phyloP scores from a whole-genome alignment of 768 basidiomycete genomes.

The Auricularia auricula-judae region DNA sequence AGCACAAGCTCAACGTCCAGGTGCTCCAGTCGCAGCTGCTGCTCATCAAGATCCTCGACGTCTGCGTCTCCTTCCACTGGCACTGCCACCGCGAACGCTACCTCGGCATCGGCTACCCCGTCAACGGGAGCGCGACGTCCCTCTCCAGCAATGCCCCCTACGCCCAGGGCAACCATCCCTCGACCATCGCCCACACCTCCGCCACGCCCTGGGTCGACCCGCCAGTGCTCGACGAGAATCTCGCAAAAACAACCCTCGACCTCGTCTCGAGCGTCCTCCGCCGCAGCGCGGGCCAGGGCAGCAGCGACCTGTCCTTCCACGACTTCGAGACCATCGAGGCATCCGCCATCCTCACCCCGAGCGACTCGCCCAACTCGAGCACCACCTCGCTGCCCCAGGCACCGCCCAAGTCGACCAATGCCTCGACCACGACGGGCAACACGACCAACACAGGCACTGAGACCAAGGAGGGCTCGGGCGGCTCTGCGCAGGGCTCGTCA shows the following conservation, averaged over 20 bases:
- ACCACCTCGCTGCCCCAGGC: neutral
- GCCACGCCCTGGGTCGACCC: conserved; percentile 46
- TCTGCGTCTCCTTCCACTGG: conserved; percentile 74
- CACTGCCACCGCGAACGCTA: conserved; percentile 30
- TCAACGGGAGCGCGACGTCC: neutral
- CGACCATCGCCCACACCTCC: neutral
- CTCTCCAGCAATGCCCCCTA: conserved; percentile 25
- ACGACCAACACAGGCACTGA: no score
- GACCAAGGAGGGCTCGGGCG: neutral
- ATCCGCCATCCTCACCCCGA: conserved; percentile 1
- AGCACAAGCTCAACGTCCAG: conserved; percentile 41
- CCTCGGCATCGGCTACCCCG: neutral
- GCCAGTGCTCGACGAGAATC: conserved; percentile 65
- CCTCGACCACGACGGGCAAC: neutral
- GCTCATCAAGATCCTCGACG: conserved; percentile 67
- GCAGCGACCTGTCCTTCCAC: conserved; percentile 49
- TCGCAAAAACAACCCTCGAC: conserved; percentile 69
- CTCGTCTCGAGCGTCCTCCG: conserved; percentile 77
- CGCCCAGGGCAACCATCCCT: conserved; percentile 7
- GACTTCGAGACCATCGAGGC: conserved; percentile 54
- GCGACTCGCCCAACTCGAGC: neutral
- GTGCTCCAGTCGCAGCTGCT: conserved; percentile 81
- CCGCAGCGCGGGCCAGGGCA: conserved; percentile 51
- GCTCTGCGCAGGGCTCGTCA: neutral
- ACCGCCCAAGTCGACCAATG: neutral